phyloP scores from a whole-genome alignment of 495 filamentous ascomycete species.

The Daldinia bambusicola region DNA sequence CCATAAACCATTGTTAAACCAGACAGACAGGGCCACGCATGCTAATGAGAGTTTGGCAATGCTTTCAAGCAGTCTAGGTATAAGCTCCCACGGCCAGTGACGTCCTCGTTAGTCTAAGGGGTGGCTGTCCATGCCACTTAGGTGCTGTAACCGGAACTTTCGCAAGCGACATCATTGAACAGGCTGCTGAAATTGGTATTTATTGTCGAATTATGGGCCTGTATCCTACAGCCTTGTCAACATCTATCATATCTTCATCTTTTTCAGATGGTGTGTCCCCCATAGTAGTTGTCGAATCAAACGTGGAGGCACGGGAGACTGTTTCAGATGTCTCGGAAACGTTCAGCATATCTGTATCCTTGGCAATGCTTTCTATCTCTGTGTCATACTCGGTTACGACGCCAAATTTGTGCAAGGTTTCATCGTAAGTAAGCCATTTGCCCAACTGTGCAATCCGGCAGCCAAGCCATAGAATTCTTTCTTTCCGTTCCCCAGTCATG shows the following conservation, averaged over 20 bases:
- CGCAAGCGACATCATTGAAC: background rate
- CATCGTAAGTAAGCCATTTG: slow-evolving; percentile 53
- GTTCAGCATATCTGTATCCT: slow-evolving; percentile 35
- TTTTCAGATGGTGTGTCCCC: slow-evolving; percentile 26
- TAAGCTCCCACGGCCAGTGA: background rate
- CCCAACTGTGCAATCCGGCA: slow-evolving; percentile 60
- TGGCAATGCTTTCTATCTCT: slow-evolving; percentile 35
- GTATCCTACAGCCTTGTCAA: slow-evolving; percentile 29
- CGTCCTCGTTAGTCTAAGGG: background rate
- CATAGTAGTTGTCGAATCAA: slow-evolving; percentile 20
- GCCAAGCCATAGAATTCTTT: slow-evolving; percentile 81
- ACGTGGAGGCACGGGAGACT: slow-evolving; percentile 31
- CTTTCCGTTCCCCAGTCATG: slow-evolving; percentile 70
- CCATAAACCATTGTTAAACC: background rate
- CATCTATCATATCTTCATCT: slow-evolving; percentile 46
- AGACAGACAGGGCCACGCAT: background rate
- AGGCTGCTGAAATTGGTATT: background rate
- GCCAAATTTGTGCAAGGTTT: slow-evolving; percentile 47
- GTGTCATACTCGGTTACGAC: slow-evolving; percentile 41
- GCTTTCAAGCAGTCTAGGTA: no score
- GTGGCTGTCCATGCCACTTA: background rate
- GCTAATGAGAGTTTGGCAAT: background rate
- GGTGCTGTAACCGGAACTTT: background rate
- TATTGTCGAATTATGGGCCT: slow-evolving; percentile 41
- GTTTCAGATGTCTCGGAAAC: slow-evolving; percentile 36